A percentile compares a stretch with the other conserved stretches of the same genome.
These are phyloP conservation scores for Trichocomaceae sp. DNA, from an alignment of 2,329 filamentous ascomycete species.

Conservation along the genomic window DNA sequence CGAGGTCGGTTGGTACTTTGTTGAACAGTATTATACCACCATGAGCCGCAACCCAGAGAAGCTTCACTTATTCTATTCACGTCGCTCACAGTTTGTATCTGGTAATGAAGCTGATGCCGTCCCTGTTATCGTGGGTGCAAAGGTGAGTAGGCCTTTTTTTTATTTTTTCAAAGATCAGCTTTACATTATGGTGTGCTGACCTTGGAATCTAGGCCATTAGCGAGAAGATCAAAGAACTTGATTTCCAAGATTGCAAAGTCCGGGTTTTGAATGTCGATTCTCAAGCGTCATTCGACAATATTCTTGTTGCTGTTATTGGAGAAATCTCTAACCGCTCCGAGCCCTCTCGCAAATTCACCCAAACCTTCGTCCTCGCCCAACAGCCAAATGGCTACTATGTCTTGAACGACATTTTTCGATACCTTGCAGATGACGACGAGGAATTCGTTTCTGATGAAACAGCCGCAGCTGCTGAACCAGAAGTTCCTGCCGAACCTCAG, in stretches of 20 bases:
- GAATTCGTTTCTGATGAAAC: slow-evolving; percentile 44
- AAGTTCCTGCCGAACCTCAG: slow-evolving; percentile 20
- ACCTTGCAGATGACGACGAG: slow-evolving; percentile 73
- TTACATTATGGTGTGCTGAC: slow-evolving; percentile 10
- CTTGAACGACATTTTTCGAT: slow-evolving; percentile 95
- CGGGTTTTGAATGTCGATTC: slow-evolving; percentile 97
- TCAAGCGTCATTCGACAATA: slow-evolving; percentile 84
- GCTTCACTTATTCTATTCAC: slow-evolving; percentile 93
- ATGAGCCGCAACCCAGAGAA: slow-evolving; percentile 90
- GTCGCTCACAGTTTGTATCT: slow-evolving; percentile 89
- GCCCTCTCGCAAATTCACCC: slow-evolving; percentile 90
- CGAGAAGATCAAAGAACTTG: slow-evolving; percentile 85
- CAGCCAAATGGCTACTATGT: slow-evolving; percentile 98
- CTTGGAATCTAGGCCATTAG: slow-evolving; percentile 65
- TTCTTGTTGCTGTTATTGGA: slow-evolving; percentile 95
- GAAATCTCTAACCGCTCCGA: slow-evolving; percentile 92
- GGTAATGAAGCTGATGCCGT: slow-evolving; percentile 86
- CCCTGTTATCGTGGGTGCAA: slow-evolving; percentile 77
- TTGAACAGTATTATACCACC: slow-evolving; percentile 98
- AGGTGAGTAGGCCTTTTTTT: slow-evolving; percentile 51
- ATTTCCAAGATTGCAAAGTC: slow-evolving; percentile 97
- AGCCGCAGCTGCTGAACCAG: slow-evolving; percentile 21
- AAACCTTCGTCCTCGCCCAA: slow-evolving; percentile 94
- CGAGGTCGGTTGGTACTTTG: slow-evolving; percentile 98
- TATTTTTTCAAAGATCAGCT: not conserved